Percentiles rank a stretch among this genome's conserved stretches.
These are phyloP conservation scores for Przewalskia tangutica DNA, from an alignment of 257 asterid genomes.

Conservation along the genomic window DNA sequence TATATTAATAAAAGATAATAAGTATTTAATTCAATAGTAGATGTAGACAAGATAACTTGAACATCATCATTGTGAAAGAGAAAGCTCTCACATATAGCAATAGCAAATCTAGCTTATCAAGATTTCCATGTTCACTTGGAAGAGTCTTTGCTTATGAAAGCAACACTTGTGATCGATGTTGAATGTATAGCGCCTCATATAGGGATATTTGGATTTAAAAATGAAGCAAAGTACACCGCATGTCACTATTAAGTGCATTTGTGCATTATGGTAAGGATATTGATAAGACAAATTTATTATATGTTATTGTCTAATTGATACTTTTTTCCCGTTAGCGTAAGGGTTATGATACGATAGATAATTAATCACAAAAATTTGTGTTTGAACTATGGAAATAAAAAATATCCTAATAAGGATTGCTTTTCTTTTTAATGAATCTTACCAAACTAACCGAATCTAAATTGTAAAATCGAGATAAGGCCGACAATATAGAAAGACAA, in stretches of 20 bases:
- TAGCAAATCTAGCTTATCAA: neutral
- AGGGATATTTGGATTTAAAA: neutral
- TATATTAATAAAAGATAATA: neutral
- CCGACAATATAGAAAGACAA: too few relatives aligned
- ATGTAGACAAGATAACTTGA: neutral
- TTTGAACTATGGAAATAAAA: too few relatives aligned
- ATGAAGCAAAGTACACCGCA: neutral
- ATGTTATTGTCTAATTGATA: too few relatives aligned
- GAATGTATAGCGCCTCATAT: neutral
- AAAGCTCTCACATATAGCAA: neutral
- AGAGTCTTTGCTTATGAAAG: neutral
- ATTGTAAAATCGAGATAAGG: too few relatives aligned
- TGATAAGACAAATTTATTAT: neutral
- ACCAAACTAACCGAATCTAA: too few relatives aligned
- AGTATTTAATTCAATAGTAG: neutral
- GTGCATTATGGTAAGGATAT: too few relatives aligned
- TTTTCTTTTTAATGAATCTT: too few relatives aligned
- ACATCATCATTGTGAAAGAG: neutral
- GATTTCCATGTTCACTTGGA: neutral
- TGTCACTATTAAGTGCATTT: neutral
- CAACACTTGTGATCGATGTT: neutral
- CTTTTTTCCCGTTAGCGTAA: too few relatives aligned
- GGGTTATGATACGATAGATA: too few relatives aligned
- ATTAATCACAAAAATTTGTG: too few relatives aligned
- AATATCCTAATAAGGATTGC: too few relatives aligned